Conservation (phyloP, 768 basidiomycete species). For the Tulasnella sp. region DNA sequence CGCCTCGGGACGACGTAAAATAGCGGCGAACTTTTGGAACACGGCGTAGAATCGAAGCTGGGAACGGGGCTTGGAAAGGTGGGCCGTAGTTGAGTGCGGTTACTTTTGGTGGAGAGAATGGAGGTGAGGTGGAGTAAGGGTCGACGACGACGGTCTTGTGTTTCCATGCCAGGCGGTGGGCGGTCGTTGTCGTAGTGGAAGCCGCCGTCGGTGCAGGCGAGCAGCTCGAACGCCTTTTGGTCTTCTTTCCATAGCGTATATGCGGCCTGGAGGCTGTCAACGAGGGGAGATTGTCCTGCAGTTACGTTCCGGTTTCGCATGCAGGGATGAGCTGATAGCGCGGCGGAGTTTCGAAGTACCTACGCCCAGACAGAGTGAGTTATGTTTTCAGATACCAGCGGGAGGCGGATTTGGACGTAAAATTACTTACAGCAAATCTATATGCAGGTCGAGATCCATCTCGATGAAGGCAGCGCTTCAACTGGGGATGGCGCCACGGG, state of each 20-base stretch:
- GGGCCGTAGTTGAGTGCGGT: conserved; percentile 85
- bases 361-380: conserved; percentile 34
- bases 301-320: conserved; percentile 68
- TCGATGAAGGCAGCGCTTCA: conserved; percentile 94
- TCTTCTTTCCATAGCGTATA: conserved; percentile 45
- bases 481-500: conserved; percentile 45
- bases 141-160: conserved; percentile 73
- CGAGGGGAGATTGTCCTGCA: conserved; percentile 83
- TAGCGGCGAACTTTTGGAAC: conserved; percentile 53
- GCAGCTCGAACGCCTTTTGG: conserved; percentile 52
- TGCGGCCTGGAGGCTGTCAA: conserved; percentile 71
- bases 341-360: conserved; percentile 88
- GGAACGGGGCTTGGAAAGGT: conserved; percentile 85
- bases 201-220: conserved; percentile 60
- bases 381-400: neutral
- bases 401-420: neutral
- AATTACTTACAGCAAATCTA: conserved; percentile 77
- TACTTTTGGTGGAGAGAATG: conserved; percentile 38
- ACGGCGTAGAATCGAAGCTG: conserved; percentile 57
- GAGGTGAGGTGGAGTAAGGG: neutral
- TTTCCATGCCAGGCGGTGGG: conserved; percentile 65
- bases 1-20: conserved; percentile 51
- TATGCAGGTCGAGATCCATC: conserved; percentile 80
- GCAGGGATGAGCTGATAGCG: conserved; percentile 87
- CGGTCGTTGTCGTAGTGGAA: conserved; percentile 92